Base-by-base conservation (phyloP, 371 early-diverging fungal genomes). In the Batkoa obscura region DNA sequence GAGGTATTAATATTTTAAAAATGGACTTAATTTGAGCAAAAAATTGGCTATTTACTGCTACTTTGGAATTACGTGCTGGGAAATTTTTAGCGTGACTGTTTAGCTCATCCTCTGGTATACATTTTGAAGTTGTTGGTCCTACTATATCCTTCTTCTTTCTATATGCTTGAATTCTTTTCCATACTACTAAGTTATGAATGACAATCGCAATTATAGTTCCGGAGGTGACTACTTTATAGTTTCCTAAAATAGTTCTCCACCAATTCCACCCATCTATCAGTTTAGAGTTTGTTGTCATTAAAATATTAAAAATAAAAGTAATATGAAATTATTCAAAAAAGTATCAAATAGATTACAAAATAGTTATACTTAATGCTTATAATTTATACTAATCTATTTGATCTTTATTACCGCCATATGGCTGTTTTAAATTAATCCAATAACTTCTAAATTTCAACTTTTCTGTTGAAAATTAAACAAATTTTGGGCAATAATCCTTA, bases 1-100 rank as follows among this genome's bases (percentile, higher is more conserved):
- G 65, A 15, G 90, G 88, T 51, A 89, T 79, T 56, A 84, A 60
- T 62, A 88, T 81, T 59, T 74, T 69, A 37, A 79, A 71, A 61
- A 88, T 73, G 9, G 83, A 71, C 15, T 66, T 66, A 39, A 88
- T 64, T 66, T 86, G 86, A 39, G 71, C 65, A 52, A 73, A 65
- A 60, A 87, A 87, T 62, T 72, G 75, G 45, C 71, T 67, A 67
- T 84, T 72, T 56, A 81, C 79, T 9, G 77, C 80, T 15, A 80
- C 79, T 59, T 73, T 73, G 56, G 60, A 36, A 9, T 10, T 13
- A 6, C 30, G 9, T 12, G 38, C 8, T 3, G 62, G 33, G 60
- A 57, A 36, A 58, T 39, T 56, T 63, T 66, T 45, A 56, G 56
- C 35, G 60, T 60, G 48, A 56, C 58, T 1, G 63, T 62, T 23